Evolutionary conservation across 169 alveolate genomes (phyloP).

Genomic region (Blepharisma undulans): DNA sequence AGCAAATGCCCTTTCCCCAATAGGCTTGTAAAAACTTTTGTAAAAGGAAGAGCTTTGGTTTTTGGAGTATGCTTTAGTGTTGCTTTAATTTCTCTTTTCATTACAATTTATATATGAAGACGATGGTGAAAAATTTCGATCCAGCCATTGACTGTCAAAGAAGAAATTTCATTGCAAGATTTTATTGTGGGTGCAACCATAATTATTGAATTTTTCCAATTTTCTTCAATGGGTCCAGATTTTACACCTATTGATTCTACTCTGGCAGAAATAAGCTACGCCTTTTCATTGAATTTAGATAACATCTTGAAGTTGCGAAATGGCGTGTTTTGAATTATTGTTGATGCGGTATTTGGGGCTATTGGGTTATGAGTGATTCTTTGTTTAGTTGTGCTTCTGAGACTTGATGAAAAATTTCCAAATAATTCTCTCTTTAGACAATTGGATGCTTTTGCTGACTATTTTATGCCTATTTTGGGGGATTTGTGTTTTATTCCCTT

Average conservation of each 20-base stretch:
- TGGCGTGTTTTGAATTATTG: slow-evolving; percentile 3
- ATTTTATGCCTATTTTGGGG: slow-evolving; percentile 13
- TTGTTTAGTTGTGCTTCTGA: background rate
- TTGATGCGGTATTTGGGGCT: background rate
- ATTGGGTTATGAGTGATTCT: background rate
- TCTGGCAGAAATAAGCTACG: background rate
- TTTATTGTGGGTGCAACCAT: background rate
- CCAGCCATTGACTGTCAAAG: background rate
- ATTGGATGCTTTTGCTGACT: background rate
- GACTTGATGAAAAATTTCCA: slow-evolving; percentile 2
- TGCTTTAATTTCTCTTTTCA: background rate
- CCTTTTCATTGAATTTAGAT: background rate
- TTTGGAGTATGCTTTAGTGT: background rate
- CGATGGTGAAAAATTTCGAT: background rate
- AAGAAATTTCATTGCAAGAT: background rate
- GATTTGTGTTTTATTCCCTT: slow-evolving; percentile 12
- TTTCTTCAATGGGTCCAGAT: slow-evolving; percentile 20
- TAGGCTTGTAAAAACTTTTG: background rate
- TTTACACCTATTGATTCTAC: background rate
- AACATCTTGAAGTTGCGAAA: background rate
- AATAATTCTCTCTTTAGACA: background rate
- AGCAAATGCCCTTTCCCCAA: background rate
- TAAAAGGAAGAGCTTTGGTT: background rate
- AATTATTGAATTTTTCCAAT: background rate
- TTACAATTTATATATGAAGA: background rate